Evolutionary conservation across 2,329 filamentous ascomycete genomes (phyloP).

Genomic region (Allantophomopsis lycopodina): DNA sequence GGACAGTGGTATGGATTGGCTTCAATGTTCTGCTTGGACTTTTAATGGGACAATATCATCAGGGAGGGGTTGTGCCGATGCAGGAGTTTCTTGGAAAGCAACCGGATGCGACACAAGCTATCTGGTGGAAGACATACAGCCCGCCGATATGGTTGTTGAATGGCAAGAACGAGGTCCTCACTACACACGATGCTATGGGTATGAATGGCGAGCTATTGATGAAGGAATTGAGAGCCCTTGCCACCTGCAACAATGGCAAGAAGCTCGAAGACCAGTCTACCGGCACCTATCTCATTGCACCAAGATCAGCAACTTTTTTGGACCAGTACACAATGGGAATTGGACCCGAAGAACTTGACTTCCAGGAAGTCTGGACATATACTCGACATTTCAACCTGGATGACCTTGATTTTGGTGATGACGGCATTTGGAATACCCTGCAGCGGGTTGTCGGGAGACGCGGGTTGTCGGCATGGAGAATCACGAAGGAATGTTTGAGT

Average conservation of each 20-base stretch:
- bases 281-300: constrained; percentile 60
- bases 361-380: constrained; percentile 59
- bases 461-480: constrained; percentile 47
- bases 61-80: constrained; percentile 63
- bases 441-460: constrained; percentile 50
- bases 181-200: constrained; percentile 62
- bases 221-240: constrained; percentile 38
- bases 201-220: constrained; percentile 48
- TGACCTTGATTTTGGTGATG: constrained; percentile 66
- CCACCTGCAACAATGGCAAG: constrained; percentile 44
- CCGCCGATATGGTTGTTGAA: constrained; percentile 71
- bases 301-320: constrained; percentile 56
- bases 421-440: constrained; percentile 62
- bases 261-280: constrained; percentile 45
- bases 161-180: constrained; percentile 59
- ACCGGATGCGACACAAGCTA: constrained; percentile 46
- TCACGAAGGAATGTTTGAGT: constrained; percentile 42
- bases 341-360: constrained; percentile 36
- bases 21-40: constrained; percentile 58
- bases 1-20: constrained; percentile 48
- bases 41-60: constrained; percentile 72
- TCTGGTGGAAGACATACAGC: constrained; percentile 79
- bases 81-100: constrained; percentile 64
- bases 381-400: constrained; percentile 61
- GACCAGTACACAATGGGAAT: constrained; percentile 38